Evolutionary conservation across 169 alveolate genomes (phyloP).

Genomic region (Cryptosporidium sp.): DNA sequence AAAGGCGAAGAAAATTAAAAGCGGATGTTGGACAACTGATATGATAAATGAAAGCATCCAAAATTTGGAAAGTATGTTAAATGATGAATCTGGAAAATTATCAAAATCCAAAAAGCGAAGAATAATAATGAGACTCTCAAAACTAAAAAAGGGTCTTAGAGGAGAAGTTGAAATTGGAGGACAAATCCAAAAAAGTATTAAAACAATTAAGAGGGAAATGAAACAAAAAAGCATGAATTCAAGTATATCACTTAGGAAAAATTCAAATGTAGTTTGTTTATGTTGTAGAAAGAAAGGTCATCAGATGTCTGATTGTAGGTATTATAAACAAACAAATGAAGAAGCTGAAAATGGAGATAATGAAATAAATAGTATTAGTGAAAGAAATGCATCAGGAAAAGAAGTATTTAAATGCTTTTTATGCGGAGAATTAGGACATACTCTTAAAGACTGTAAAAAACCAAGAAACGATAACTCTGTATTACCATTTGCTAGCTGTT

Average conservation of each 20-base stretch:
- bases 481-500: conserved; percentile 71
- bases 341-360: background rate
- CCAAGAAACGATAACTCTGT: conserved; percentile 53
- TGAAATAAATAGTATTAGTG: background rate
- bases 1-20: conserved; percentile 16
- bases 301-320: conserved; percentile 58
- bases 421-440: conserved; percentile 67
- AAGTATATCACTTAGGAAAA: conserved; percentile 15
- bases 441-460: conserved; percentile 64
- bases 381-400: background rate
- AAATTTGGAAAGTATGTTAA: background rate
- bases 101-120: conserved; percentile 62
- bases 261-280: conserved; percentile 54
- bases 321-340: conserved; percentile 1
- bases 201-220: conserved; percentile 59
- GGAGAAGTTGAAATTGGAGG: conserved; percentile 72
- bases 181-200: conserved; percentile 45
- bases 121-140: conserved; percentile 33
- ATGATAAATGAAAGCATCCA: conserved; percentile 44
- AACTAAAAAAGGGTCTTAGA: conserved; percentile 33
- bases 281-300: conserved; percentile 74
- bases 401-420: conserved; percentile 24
- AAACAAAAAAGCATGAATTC: conserved; percentile 43
- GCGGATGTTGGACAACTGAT: conserved; percentile 47
- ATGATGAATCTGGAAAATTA: background rate